phyloP scores from a whole-genome alignment of 305 asterid genomes.

The Solanum hybrid region DNA sequence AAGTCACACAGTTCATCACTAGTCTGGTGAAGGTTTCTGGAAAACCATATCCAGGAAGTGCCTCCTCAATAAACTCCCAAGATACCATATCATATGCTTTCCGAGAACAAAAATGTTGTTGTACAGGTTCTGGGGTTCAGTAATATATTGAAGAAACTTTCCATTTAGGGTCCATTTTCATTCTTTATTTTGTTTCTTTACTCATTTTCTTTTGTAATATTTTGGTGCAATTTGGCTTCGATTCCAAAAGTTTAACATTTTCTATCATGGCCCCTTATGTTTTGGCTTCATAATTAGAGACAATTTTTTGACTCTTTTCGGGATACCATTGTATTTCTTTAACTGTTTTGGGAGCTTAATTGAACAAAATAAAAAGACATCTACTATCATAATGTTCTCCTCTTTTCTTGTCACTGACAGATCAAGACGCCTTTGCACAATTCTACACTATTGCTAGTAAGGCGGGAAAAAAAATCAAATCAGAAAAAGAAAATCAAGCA shows the following conservation, averaged over 20 bases:
- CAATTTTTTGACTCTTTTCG: neutral
- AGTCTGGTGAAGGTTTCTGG: neutral
- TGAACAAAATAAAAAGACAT: neutral
- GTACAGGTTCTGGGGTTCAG: neutral
- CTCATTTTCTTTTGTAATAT: neutral
- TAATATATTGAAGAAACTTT: neutral
- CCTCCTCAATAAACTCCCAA: neutral
- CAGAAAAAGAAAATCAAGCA: neutral
- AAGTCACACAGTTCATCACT: neutral
- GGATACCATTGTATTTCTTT: neutral
- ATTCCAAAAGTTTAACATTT: neutral
- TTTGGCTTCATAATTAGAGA: neutral
- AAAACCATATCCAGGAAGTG: neutral
- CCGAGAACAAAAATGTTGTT: neutral
- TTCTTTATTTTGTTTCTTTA: neutral
- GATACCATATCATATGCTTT: neutral
- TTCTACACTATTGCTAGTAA: neutral
- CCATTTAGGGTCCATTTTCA: neutral
- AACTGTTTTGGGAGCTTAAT: neutral
- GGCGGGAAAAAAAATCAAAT: neutral
- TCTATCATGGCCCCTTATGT: neutral
- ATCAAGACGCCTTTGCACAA: neutral
- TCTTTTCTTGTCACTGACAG: neutral
- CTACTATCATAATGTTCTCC: neutral
- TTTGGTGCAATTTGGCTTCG: neutral